These are phyloP conservation scores for Alnus glutinosa DNA, from an alignment of 306 rosid genomes.

Conservation along the genomic window DNA sequence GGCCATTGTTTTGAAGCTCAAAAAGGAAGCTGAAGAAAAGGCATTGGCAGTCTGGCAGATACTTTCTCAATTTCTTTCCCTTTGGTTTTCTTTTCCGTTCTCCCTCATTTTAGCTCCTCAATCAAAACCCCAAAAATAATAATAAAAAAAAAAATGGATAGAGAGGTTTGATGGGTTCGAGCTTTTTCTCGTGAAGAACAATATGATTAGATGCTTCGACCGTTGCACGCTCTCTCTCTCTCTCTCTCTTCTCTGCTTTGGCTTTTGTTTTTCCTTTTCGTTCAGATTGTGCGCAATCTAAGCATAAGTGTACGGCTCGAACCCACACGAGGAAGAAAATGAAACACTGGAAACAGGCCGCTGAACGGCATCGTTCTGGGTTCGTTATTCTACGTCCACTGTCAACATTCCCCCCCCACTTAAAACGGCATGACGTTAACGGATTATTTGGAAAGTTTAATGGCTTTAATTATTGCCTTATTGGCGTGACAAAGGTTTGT, in stretches of 20 bases:
- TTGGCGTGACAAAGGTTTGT: background rate
- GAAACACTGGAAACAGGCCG: background rate
- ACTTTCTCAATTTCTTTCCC: background rate
- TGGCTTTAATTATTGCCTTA: background rate
- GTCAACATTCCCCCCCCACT: background rate
- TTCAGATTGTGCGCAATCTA: background rate
- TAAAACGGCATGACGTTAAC: background rate
- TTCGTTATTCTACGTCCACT: background rate
- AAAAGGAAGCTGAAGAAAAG: slow-evolving; percentile 56
- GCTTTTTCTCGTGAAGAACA: slow-evolving; percentile 33
- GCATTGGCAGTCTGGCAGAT: slow-evolving; percentile 61
- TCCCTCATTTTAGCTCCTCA: slow-evolving; percentile 29
- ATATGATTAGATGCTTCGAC: slow-evolving; percentile 33
- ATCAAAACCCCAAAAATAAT: slow-evolving; percentile 20
- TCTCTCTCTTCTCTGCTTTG: background rate
- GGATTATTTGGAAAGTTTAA: background rate
- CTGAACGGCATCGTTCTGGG: background rate
- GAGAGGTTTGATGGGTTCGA: slow-evolving; percentile 34
- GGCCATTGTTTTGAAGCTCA: slow-evolving; percentile 77
- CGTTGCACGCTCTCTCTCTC: slow-evolving; percentile 31
- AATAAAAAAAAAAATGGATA: slow-evolving; percentile 31
- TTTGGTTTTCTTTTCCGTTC: slow-evolving; percentile 12
- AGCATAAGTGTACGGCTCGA: background rate
- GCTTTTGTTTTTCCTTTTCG: background rate
- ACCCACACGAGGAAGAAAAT: background rate